These are phyloP conservation scores for Globisporangium rhizosaccharum DNA, from an alignment of 352 stramenopile genomes.

Conservation along the genomic window DNA sequence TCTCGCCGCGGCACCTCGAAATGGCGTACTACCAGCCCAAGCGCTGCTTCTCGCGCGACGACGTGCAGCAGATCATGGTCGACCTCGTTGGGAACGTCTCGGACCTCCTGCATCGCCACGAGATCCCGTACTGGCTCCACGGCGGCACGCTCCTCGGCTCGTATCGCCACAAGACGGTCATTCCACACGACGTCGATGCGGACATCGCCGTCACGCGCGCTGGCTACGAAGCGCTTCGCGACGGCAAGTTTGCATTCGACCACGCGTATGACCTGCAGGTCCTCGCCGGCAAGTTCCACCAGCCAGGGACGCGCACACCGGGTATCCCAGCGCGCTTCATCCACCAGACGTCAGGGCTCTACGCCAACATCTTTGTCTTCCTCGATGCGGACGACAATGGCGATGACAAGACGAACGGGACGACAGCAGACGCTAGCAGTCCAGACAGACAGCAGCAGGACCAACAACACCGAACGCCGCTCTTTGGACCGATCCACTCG, in stretches of 20 bases:
- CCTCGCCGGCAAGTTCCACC: constrained; percentile 14
- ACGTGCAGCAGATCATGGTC: constrained; percentile 20
- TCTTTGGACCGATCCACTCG: constrained; percentile 13
- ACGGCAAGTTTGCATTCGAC: constrained; percentile 11
- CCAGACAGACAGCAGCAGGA: neutral
- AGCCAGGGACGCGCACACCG: constrained; percentile 9
- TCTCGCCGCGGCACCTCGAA: constrained; percentile 12
- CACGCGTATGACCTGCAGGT: constrained; percentile 17
- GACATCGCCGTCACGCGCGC: constrained; percentile 17
- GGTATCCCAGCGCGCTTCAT: constrained; percentile 21
- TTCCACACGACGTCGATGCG: constrained; percentile 23
- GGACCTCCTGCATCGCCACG: constrained; percentile 15
- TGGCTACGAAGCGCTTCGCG: constrained; percentile 8
- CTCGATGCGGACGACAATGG: constrained; percentile 9
- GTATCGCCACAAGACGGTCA: constrained; percentile 19
- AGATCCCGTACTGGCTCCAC: constrained; percentile 24
- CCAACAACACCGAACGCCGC: neutral
- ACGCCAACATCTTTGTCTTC: constrained; percentile 28
- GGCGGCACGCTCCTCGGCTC: constrained; percentile 23
- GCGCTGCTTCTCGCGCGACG: constrained; percentile 18
- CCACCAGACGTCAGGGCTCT: constrained; percentile 19
- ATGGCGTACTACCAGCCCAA: constrained; percentile 4
- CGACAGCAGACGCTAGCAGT: no score
- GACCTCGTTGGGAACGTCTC: constrained; percentile 16
- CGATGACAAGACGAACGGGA: neutral